Evolutionary conservation across 805 yeast genomes (phyloP).

Genomic region (Nakazawaea wickerhamii): DNA sequence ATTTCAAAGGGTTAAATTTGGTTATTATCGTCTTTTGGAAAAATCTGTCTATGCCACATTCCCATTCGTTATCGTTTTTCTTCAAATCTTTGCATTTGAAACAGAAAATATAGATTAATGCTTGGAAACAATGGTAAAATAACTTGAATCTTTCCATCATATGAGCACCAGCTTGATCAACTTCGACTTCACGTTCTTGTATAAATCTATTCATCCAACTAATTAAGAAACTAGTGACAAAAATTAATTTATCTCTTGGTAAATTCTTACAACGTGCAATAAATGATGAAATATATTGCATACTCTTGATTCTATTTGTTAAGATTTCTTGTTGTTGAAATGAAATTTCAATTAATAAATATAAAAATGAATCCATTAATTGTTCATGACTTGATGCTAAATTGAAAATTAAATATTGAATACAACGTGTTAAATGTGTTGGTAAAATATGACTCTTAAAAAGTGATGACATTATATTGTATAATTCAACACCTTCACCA

Average conservation of each 20-base stretch:
- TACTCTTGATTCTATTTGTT: conserved; percentile 78
- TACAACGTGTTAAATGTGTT: conserved; percentile 85
- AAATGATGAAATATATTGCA: conserved; percentile 88
- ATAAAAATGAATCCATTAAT: conserved; percentile 79
- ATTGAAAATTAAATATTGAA: conserved; percentile 79
- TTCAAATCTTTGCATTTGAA: conserved; percentile 68
- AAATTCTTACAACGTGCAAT: conserved; percentile 81
- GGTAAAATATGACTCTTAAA: conserved; percentile 83
- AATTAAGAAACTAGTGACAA: conserved; percentile 75
- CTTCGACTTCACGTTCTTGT: conserved; percentile 80
- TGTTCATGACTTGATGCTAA: conserved; percentile 78
- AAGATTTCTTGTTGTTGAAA: conserved; percentile 62
- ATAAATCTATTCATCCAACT: conserved; percentile 83
- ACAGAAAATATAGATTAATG: conserved; percentile 85
- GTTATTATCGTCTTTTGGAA: conserved; percentile 82
- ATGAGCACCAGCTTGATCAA: conserved; percentile 40
- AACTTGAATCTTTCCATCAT: conserved; percentile 83
- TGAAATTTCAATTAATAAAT: conserved; percentile 75
- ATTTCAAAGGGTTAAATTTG: conserved; percentile 88
- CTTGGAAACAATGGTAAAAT: conserved; percentile 88
- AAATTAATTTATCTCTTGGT: conserved; percentile 65
- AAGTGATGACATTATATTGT: conserved; percentile 66
- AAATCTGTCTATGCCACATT: conserved; percentile 73
- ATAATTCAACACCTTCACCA: conserved; percentile 64
- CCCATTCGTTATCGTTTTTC: conserved; percentile 50